Percentiles rank a stretch among this genome's conserved stretches.
Evolutionary conservation across 768 basidiomycete species (phyloP).

Genomic region (Xerocomellus chrysenteron): DNA sequence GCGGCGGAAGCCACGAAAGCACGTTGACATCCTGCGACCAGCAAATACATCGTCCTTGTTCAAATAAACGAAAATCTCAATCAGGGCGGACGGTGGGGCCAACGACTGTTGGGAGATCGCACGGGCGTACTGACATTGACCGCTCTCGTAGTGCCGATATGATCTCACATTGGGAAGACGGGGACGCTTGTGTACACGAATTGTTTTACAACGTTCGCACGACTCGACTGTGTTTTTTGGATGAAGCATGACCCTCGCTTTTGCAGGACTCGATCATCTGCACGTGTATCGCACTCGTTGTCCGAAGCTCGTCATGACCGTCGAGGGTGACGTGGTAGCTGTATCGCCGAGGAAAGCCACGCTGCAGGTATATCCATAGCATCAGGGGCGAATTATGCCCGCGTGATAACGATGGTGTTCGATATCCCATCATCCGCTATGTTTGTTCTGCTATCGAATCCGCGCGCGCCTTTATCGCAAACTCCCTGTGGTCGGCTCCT

Average conservation of each 20-base stretch:
- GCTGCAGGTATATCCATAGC: constrained; percentile 22
- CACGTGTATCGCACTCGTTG: constrained; percentile 61
- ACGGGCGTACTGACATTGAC: constrained; percentile 6
- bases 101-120: neutral
- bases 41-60: constrained; percentile 85
- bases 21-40: constrained; percentile 33
- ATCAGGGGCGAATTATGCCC: constrained; percentile 14
- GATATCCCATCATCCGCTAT: constrained; percentile 13
- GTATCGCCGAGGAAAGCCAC: constrained; percentile 21
- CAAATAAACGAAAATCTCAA: constrained; percentile 83
- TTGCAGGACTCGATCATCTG: constrained; percentile 69
- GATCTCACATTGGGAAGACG: constrained; percentile 87
- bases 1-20: neutral
- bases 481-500: constrained; percentile 11
- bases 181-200: constrained; percentile 75
- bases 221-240: constrained; percentile 5
- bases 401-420: constrained; percentile 19
- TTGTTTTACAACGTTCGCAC: constrained; percentile 71
- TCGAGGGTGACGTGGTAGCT: constrained; percentile 19
- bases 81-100: constrained; percentile 76
- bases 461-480: constrained; percentile 7
- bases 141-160: constrained; percentile 62
- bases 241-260: constrained; percentile 9
- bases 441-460: constrained; percentile 23
- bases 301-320: constrained; percentile 43